Evolutionary conservation across 2,329 filamentous ascomycete genomes (phyloP), one percentile per base, ranked within the genome.

Genomic region (Periconia digitata): DNA sequence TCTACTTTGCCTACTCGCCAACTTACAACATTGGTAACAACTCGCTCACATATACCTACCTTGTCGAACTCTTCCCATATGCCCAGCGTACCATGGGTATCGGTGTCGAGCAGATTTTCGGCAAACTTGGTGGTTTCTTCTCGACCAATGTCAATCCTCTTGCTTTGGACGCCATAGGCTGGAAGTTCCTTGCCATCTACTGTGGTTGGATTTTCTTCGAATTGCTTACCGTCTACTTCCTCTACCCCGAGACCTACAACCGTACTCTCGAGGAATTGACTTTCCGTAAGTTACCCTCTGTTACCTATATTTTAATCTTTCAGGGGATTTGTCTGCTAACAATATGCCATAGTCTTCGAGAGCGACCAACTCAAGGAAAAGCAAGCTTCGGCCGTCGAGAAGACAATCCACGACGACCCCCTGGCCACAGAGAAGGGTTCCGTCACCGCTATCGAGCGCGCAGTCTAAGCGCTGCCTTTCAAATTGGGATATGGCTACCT

Each of bases 11-110:
- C 3, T 86, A 84, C 63, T 76, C 76, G 8, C 80, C 82, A 3
- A 62, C 55, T 51, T 86, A 86, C 63, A 85, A 85, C 56, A 75
- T 86, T 42, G 83, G 82, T n/a, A 84, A 85, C 64, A 86, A 86
- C 60, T 81, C 84, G 13, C 72, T 87, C 46, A 84, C 82, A 1
- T 85, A 85, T 66, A 85, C 80, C 13, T 84, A 80, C 64, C 72
- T 84, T 4, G 71, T 84, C 18, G 82, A 85, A 53, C 66, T 85
- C 0, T 84, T 82, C 71, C 82, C 82, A 1, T 85, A 80, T 58
- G 72, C 78, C 2, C 74, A 79, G 45, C 76, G 81, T 50, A 77
- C 79, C 35, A 81, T 81, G 49, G 83, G 83, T 67, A 79, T 85
- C 49, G 80, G 78, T 29, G 71, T 81, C 44, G 79, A 80, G 62